Evolutionary conservation across 2,329 filamentous ascomycete genomes (phyloP).

Genomic region (Coniochaeta sp.): DNA sequence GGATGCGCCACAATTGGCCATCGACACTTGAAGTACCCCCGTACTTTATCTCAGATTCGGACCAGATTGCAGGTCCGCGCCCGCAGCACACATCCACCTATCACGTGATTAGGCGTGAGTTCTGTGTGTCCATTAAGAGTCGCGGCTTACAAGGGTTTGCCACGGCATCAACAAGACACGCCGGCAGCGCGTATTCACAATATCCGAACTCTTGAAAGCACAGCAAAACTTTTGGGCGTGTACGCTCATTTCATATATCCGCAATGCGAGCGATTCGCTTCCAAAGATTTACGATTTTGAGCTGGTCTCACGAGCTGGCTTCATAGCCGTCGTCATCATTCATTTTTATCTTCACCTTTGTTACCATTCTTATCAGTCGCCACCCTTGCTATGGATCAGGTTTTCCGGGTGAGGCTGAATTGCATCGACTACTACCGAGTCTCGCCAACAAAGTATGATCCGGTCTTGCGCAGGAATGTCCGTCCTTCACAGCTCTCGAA

Average conservation of each 20-base stretch:
- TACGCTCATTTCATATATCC: neutral
- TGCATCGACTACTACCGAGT: slow-evolving; percentile 94
- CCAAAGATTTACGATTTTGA: neutral
- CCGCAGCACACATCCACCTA: no score
- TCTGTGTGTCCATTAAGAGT: neutral
- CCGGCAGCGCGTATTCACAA: neutral
- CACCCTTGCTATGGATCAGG: slow-evolving; percentile 36
- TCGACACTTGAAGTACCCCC: no score
- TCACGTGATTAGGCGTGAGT: neutral
- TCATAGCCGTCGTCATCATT: neutral
- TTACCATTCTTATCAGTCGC: slow-evolving; percentile 18
- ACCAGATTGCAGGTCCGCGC: no score
- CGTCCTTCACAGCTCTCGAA: slow-evolving; percentile 51
- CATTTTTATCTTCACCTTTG: neutral
- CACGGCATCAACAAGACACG: neutral
- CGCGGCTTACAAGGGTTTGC: neutral
- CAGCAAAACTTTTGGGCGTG: neutral
- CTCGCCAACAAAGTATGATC: slow-evolving; percentile 71
- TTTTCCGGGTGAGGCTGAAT: slow-evolving; percentile 86
- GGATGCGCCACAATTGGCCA: no score
- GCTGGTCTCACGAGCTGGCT: neutral
- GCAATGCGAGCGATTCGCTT: neutral
- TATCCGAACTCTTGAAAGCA: neutral
- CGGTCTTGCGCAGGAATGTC: slow-evolving; percentile 62
- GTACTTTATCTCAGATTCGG: no score